Evolutionary conservation across 768 basidiomycete genomes (phyloP).

Genomic region (Lentinula boryana): DNA sequence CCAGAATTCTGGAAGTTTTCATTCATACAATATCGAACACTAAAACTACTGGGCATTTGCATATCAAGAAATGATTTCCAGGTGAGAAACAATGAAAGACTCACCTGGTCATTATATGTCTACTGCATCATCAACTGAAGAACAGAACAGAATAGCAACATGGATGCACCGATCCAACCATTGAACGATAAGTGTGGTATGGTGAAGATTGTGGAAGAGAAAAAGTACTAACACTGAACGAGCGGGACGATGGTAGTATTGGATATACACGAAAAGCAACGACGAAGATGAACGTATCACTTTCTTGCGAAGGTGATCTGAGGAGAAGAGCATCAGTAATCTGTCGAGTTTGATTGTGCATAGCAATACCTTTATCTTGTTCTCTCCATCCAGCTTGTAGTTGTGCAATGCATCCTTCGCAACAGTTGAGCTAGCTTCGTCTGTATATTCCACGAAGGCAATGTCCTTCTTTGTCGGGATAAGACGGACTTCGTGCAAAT

Average conservation of each 20-base stretch:
- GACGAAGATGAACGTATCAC: conserved; percentile 21
- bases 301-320: conserved; percentile 77
- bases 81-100: background rate
- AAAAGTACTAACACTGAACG: background rate
- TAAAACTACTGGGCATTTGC: background rate
- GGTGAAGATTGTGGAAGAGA: too few species aligned
- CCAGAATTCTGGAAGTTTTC: background rate
- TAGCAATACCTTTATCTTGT: conserved; percentile 88
- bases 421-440: conserved; percentile 85
- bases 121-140: background rate
- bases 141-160: background rate
- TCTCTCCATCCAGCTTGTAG: conserved; percentile 94
- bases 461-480: conserved; percentile 97
- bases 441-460: conserved; percentile 95
- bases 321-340: conserved; percentile 6
- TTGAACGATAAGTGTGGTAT: too few species aligned
- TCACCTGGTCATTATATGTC: background rate
- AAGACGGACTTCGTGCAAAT: conserved; percentile 94
- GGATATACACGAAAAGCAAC: background rate
- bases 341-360: background rate
- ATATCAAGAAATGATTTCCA: background rate
- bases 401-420: conserved; percentile 98
- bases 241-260: background rate
- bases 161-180: too few species aligned
- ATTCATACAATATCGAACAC: background rate